A percentile compares a stretch with the other conserved stretches of the same genome.
These are phyloP conservation scores for Tephrocybe sp. DNA, from an alignment of 768 basidiomycete genomes.

Conservation along the genomic window DNA sequence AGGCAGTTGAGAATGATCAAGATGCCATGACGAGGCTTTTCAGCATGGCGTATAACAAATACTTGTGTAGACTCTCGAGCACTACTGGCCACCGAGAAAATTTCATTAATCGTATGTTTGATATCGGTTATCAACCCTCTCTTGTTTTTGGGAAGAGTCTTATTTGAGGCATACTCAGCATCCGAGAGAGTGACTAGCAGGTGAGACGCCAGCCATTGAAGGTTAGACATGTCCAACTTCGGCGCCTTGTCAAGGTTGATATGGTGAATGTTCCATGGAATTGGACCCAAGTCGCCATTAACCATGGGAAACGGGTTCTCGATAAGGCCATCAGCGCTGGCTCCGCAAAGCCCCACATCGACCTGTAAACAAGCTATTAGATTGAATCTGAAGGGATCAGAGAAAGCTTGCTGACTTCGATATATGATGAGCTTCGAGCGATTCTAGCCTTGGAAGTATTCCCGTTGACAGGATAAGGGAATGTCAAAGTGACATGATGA, in stretches of 20 bases:
- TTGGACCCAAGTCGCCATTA: constrained; percentile 1
- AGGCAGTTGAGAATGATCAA: constrained; percentile 48
- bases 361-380: not conserved
- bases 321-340: constrained; percentile 5
- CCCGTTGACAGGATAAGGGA: constrained; percentile 45
- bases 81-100: not conserved
- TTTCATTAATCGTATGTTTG: constrained; percentile 7
- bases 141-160: not conserved
- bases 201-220: constrained; percentile 26
- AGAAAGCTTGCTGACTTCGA: constrained; percentile 34
- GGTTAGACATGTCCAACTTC: constrained; percentile 12
- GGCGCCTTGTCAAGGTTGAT: constrained; percentile 29
- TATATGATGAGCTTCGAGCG: constrained; percentile 55
- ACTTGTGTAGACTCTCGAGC: not conserved
- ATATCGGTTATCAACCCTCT: constrained; percentile 2
- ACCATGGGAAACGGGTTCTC: constrained; percentile 28
- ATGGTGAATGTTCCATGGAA: constrained; percentile 33
- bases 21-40: constrained; percentile 27
- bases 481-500: constrained; percentile 26
- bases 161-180: constrained; percentile 12
- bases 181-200: constrained; percentile 21
- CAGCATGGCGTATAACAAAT: constrained; percentile 24
- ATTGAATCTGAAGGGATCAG: not conserved
- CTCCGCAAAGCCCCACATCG: constrained; percentile 6
- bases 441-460: constrained; percentile 38